Conservation (phyloP, 129 eudicot genomes). For the Ambrosia artemisiifolia region DNA sequence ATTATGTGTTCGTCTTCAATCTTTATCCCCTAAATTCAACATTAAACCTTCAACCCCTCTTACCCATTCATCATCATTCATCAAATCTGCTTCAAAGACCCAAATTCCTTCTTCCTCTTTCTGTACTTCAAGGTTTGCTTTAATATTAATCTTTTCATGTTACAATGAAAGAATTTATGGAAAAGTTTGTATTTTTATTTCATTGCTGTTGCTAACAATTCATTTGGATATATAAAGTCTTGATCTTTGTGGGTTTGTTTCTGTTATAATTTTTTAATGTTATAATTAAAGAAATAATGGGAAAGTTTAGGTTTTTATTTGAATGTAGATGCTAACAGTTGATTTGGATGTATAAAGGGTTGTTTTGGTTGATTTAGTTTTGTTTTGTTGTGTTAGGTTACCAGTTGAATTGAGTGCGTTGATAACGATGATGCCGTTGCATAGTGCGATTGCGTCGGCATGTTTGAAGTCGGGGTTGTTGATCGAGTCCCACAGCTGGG, state of each 20-base stretch:
- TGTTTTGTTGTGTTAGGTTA: constrained; percentile 41
- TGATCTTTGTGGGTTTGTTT: not conserved
- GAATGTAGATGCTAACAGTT: too few species aligned
- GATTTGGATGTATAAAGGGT: not conserved
- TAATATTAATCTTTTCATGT: not conserved
- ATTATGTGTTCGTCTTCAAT: constrained; percentile 32
- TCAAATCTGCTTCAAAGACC: constrained; percentile 30
- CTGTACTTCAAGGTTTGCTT: constrained; percentile 41
- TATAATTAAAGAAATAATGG: too few species aligned
- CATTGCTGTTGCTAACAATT: not conserved
- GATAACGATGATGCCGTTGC: constrained; percentile 64
- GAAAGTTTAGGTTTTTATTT: too few species aligned
- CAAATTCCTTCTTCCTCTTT: constrained; percentile 27
- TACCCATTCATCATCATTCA: constrained; percentile 17
- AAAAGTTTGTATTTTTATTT: not conserved
- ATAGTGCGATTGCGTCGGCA: constrained; percentile 70
- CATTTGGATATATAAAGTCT: not conserved
- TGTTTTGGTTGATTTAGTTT: not conserved
- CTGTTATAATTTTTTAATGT: too few species aligned
- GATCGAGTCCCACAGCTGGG: constrained; percentile 54
- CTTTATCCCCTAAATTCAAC: constrained; percentile 32
- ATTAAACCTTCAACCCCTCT: constrained; percentile 12
- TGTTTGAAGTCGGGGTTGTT: constrained; percentile 48
- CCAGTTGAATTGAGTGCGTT: constrained; percentile 53
- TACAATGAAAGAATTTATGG: not conserved